Evolutionary conservation across 1,284 basidiomycete species (phyloP), one percentile per base, ranked within the genome.

Genomic region (Calocybe gambosa): DNA sequence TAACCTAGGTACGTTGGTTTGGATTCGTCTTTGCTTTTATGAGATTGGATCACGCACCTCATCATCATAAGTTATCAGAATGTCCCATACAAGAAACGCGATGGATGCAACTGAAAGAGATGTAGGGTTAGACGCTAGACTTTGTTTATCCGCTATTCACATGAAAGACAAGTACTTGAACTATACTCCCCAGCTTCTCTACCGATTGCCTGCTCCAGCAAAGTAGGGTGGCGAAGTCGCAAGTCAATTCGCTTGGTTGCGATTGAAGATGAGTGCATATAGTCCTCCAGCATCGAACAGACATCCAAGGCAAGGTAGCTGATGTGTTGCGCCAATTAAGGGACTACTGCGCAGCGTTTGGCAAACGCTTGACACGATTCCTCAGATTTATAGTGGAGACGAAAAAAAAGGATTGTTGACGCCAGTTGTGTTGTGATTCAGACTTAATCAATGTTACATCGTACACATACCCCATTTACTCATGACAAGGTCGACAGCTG

Each of bases 71-170:
- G 69, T 70, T 28, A 70, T 66, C 13, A 70, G 39, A 26, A 70
- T 62, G 43, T 73, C 70, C 64, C 67, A 71, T 21, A 64, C 49
- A 18, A 71, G 58, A 43, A 71, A 66, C 1, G 65, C 52, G 41
- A 70, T 59, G n/a, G 70, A 61, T 9, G 70, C 69, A 21, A 67
- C 69, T 73, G 45, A 12, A 26, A 29, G 28, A 15, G 15, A 9
- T 3, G 15, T 4, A 15, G 16, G 16, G 31, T 39, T 20, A 35
- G 25, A 23, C 31, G 31, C 15, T 34, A 16, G 26, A 20, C n/a
- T n/a, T n/a, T n/a, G n/a, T n/a, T n/a, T n/a, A n/a, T n/a, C n/a
- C n/a, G n/a, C n/a, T n/a, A n/a, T n/a, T n/a, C n/a, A n/a, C 23
- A 33, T 23, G 13, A 7, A 3, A 5, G 15, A 34, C n/a, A 4